phyloP scores from a whole-genome alignment of 139 green algal genomes.

The Micractinium conductrix region DNA sequence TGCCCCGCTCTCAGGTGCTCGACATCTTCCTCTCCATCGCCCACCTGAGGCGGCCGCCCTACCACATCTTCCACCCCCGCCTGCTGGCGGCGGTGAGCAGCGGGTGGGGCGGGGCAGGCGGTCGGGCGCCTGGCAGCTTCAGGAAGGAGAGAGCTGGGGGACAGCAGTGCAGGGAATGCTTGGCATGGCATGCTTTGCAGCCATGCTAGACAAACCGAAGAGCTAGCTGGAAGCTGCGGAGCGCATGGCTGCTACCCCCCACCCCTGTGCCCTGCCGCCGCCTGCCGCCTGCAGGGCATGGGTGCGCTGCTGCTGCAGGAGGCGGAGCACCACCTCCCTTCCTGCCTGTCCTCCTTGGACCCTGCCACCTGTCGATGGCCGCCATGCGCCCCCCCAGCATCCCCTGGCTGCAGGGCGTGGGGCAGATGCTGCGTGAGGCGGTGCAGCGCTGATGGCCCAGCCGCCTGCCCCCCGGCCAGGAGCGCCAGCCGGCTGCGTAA shows the following conservation, averaged over 20 bases:
- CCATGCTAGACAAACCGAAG: background rate
- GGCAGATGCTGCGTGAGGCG: background rate
- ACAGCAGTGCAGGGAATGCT: too few species aligned
- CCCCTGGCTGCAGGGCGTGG: background rate
- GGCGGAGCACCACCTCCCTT: too few species aligned
- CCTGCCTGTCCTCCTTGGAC: too few species aligned
- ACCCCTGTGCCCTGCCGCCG: too few species aligned
- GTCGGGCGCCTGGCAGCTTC: too few species aligned
- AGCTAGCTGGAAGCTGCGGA: too few species aligned
- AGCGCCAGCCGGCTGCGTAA: background rate
- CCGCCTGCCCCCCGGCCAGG: background rate
- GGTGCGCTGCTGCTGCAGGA: background rate
- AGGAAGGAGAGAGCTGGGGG: too few species aligned
- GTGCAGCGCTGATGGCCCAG: background rate
- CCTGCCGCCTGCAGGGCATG: background rate
- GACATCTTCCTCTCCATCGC: constrained; percentile 14
- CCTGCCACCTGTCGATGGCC: too few species aligned
- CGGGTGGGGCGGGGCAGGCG: too few species aligned
- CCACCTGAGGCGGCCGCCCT: constrained; percentile 4
- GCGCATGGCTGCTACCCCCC: too few species aligned
- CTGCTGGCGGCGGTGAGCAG: constrained; percentile 16
- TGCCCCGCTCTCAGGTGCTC: too few species aligned
- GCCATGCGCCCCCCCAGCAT: background rate
- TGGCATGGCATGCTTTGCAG: background rate
- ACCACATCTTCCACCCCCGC: constrained; percentile 22